A percentile compares a stretch with the other conserved stretches of the same genome.
Evolutionary conservation across 1,139 yeast species (phyloP).

Genomic region (Candida buenavistaensis): DNA sequence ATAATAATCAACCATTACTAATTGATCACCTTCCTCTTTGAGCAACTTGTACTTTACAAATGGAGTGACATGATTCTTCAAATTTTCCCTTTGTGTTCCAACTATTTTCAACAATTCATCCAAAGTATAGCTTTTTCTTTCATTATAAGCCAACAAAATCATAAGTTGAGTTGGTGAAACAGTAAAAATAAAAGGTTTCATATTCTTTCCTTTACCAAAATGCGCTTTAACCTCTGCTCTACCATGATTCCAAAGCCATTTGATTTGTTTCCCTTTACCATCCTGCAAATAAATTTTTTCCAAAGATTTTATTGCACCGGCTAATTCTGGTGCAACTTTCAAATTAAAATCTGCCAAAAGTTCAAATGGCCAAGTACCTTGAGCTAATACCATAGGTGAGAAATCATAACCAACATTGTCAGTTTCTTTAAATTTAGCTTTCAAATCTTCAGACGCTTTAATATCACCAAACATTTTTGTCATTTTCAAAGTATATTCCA

Average conservation of each 20-base stretch:
- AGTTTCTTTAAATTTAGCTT: slow-evolving; percentile 59
- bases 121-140: slow-evolving; percentile 56
- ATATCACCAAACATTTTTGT: slow-evolving; percentile 97
- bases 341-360: slow-evolving; percentile 44
- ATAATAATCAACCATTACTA: slow-evolving; percentile 77
- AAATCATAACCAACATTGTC: slow-evolving; percentile 52
- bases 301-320: slow-evolving; percentile 64
- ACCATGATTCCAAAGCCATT: slow-evolving; percentile 96
- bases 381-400: slow-evolving; percentile 78
- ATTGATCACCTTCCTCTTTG: slow-evolving; percentile 43
- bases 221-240: slow-evolving; percentile 93
- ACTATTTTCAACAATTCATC: slow-evolving; percentile 66
- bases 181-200: slow-evolving; percentile 75
- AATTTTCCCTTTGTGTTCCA: slow-evolving; percentile 61
- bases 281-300: slow-evolving; percentile 68
- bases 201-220: slow-evolving; percentile 72
- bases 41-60: slow-evolving; percentile 77
- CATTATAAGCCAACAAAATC: slow-evolving; percentile 78
- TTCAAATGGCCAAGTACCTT: slow-evolving; percentile 85
- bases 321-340: slow-evolving; percentile 53
- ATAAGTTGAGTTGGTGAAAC: slow-evolving; percentile 88
- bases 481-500: slow-evolving; percentile 90
- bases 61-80: slow-evolving; percentile 76
- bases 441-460: slow-evolving; percentile 80
- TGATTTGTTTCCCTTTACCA: slow-evolving; percentile 85